These are phyloP conservation scores for Rubroboletus pulcherrimus DNA, from an alignment of 768 basidiomycete genomes.

Conservation along the genomic window DNA sequence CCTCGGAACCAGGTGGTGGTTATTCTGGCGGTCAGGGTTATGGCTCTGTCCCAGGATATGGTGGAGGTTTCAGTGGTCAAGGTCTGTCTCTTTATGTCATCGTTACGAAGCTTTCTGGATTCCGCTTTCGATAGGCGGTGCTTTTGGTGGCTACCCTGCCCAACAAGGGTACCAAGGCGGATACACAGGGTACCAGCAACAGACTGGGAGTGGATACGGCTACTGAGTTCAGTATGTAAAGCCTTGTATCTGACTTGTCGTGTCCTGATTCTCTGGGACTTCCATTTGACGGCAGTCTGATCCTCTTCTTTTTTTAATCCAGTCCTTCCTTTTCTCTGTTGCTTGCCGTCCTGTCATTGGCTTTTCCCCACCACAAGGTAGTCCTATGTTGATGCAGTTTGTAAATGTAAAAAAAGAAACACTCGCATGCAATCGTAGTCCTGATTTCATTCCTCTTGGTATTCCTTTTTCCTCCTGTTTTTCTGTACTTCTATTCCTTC, in stretches of 20 bases:
- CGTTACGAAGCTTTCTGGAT: neutral
- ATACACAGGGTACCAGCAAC: slow-evolving; percentile 28
- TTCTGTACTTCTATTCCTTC: neutral
- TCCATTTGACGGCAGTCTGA: neutral
- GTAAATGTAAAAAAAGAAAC: slow-evolving; percentile 20
- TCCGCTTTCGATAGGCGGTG: slow-evolving; percentile 3
- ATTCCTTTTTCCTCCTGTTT: neutral
- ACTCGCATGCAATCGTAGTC: slow-evolving; percentile 2
- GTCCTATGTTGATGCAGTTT: slow-evolving; percentile 11
- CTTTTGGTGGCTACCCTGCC: slow-evolving; percentile 11
- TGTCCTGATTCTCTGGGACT: neutral
- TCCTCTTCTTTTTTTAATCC: neutral
- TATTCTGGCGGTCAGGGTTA: slow-evolving; percentile 29
- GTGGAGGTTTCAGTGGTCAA: slow-evolving; percentile 20
- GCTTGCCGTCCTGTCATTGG: neutral
- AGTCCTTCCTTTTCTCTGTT: neutral
- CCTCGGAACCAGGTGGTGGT: slow-evolving; percentile 23
- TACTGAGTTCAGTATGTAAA: slow-evolving; percentile 20
- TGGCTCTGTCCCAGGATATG: slow-evolving; percentile 19
- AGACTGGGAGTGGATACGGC: slow-evolving; percentile 23
- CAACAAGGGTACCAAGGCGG: slow-evolving; percentile 24
- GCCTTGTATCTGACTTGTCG: too few species aligned
- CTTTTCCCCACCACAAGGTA: slow-evolving; percentile 3
- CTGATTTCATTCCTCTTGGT: neutral
- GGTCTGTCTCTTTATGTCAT: neutral